Base-by-base conservation (phyloP, 225 moss, liverwort and hornwort genomes). In the Physcomitrium patens region DNA sequence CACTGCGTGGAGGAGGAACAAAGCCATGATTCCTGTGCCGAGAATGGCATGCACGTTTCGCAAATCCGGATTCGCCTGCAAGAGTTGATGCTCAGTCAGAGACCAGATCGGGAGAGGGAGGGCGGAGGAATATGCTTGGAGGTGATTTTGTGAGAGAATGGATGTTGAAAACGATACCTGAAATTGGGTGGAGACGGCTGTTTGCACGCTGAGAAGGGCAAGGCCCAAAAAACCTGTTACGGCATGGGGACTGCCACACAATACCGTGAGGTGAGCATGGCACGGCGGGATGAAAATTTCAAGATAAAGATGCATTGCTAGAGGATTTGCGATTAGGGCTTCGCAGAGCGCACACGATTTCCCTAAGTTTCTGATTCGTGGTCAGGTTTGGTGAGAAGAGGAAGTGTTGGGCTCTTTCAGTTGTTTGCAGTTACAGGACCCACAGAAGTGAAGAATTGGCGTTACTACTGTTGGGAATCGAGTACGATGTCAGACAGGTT, bases 1-100 rank as follows among this genome's bases (percentile, higher is more conserved):
- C 31, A 79, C 79, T 20, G 76, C 72, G 54, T 86, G 86, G 14
- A 86, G 74, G 8, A 82, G 59, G 73, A 86, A 80, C 17, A 86
- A 70, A 6, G 60, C 79, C 79, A 82, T 82, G 7, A 74, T 79
- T 15, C 59, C 57, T 50, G 78, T 79, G 31, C 82, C 82, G 13
- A 82, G 73, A 48, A 75, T 60, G 4, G 82, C 86, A 65, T 82
- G 86, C 44, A 86, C 59, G 16, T 50, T 65, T 31, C 79, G 76
- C 68, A 77, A 67, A 52, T 58, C 74, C 19, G 86, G 82, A 37
- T 86, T 82, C 16, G 73, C 77, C 82, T 82, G 77, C 76, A 15
- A 60, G 26, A 65, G 18, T 15, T 22, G 17, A 60, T 50, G 50
- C 68, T 41, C 12, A 12, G n/a, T 60, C 7, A 23, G 49, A 10